These are phyloP conservation scores for Ajuga reptans DNA, from an alignment of 305 asterid species.

Conservation along the genomic window DNA sequence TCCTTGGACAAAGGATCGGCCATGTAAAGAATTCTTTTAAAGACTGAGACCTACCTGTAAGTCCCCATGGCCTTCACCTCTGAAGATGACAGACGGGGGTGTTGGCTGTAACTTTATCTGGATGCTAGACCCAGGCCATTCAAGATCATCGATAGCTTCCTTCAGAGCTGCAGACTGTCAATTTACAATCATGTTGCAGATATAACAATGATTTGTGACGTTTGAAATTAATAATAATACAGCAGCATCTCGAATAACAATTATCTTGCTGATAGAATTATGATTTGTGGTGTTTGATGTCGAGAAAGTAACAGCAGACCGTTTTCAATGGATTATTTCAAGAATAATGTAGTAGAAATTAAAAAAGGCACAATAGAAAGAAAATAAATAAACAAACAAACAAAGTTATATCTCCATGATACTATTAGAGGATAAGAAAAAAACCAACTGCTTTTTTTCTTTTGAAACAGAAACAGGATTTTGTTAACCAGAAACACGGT, in stretches of 20 bases:
- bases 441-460: background rate
- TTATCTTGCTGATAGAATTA: constrained; percentile 13
- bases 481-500: too few relatives aligned
- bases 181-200: constrained; percentile 23
- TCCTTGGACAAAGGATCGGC: background rate
- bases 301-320: background rate
- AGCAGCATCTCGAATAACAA: constrained; percentile 25
- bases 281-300: background rate
- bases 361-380: background rate
- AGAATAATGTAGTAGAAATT: background rate
- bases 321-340: background rate
- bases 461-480: background rate
- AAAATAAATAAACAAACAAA: too few relatives aligned
- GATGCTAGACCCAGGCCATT: constrained; percentile 95
- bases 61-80: constrained; percentile 94
- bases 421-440: background rate
- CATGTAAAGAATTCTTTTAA: background rate
- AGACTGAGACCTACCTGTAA: constrained; percentile 46
- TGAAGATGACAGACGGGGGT: constrained; percentile 80
- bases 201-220: background rate
- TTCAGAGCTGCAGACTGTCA: constrained; percentile 83
- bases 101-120: constrained; percentile 61
- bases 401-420: background rate
- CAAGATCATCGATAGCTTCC: constrained; percentile 96
- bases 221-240: background rate